Evolutionary conservation across 1,284 basidiomycete genomes (phyloP).

Genomic region (Leccinum subspadiceum): DNA sequence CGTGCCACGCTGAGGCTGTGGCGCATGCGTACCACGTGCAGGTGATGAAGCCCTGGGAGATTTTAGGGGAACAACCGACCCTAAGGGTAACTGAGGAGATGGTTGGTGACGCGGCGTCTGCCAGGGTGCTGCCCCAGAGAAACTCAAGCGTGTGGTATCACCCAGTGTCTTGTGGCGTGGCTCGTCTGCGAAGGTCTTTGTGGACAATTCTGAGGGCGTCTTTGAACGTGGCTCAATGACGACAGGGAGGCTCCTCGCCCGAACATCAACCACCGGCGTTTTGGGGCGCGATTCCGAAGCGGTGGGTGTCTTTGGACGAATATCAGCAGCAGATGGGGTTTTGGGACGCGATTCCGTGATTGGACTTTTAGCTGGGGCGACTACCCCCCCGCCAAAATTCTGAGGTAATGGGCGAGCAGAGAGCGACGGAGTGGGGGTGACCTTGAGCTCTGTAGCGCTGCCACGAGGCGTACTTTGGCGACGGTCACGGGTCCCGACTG

Average conservation of each 20-base stretch:
- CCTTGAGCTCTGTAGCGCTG: constrained; percentile 31
- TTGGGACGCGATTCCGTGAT: constrained; percentile 22
- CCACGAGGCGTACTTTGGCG: constrained; percentile 36
- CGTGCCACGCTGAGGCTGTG: constrained; percentile 46
- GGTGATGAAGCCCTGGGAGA: constrained; percentile 42
- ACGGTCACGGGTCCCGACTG: constrained; percentile 32
- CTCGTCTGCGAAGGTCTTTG: constrained; percentile 20
- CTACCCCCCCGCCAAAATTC: constrained; percentile 9
- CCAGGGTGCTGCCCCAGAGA: constrained; percentile 19
- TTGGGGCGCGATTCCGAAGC: constrained; percentile 12
- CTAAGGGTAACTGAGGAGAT: constrained; percentile 24
- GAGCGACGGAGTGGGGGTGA: constrained; percentile 38
- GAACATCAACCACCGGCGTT: constrained; percentile 17
- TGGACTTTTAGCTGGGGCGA: constrained; percentile 14
- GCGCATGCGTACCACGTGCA: constrained; percentile 48
- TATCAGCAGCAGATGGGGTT: constrained; percentile 11
- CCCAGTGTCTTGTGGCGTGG: constrained; percentile 21
- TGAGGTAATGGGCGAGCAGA: constrained; percentile 31
- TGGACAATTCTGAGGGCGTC: constrained; percentile 20
- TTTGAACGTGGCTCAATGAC: constrained; percentile 24
- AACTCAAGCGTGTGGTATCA: constrained; percentile 17
- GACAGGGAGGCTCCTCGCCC: constrained; percentile 10
- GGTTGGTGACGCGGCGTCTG: constrained; percentile 29
- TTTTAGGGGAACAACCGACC: constrained; percentile 22
- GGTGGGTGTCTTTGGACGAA: constrained; percentile 15